Percentiles rank a stretch among this genome's conserved stretches.
phyloP scores from a whole-genome alignment of 345 rosid genomes.

The Sisymbrium irio region DNA sequence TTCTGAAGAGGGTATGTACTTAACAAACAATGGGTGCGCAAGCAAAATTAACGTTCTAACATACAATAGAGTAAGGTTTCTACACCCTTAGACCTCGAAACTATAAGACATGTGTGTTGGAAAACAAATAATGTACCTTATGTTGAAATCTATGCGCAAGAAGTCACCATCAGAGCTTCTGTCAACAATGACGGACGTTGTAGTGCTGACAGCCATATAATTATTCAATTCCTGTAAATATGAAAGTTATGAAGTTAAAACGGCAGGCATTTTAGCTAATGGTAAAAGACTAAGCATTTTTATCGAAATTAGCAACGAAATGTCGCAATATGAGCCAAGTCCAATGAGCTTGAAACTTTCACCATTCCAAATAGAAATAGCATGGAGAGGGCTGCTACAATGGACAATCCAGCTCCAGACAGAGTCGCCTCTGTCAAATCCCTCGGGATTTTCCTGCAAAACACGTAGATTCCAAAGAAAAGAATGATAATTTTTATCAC shows the following conservation, averaged over 20 bases:
- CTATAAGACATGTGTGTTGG: background rate
- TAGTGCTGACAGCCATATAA: slow-evolving; percentile 74
- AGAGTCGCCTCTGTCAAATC: slow-evolving; percentile 98
- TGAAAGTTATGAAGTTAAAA: too few species aligned
- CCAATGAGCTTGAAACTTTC: slow-evolving; percentile 21
- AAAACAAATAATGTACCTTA: slow-evolving; percentile 50
- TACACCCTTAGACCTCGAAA: background rate
- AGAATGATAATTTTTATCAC: background rate
- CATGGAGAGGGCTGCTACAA: slow-evolving; percentile 83
- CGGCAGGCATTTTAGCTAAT: too few species aligned
- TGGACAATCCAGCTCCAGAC: slow-evolving; percentile 95
- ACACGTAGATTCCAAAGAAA: slow-evolving; percentile 1
- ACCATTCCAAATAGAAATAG: slow-evolving; percentile 99
- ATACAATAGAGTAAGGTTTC: background rate
- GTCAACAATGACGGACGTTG: slow-evolving; percentile 88
- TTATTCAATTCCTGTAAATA: slow-evolving; percentile 72
- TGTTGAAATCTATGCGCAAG: slow-evolving; percentile 85
- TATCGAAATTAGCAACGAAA: too few species aligned
- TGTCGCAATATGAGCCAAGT: background rate
- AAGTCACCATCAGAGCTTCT: slow-evolving; percentile 89
- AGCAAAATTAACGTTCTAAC: background rate
- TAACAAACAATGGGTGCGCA: background rate
- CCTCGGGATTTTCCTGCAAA: slow-evolving; percentile 93
- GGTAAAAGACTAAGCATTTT: too few species aligned
- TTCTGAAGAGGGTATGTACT: slow-evolving; percentile 2